Conservation (phyloP, 2,329 filamentous ascomycete species). For the Ceratocystis alfenasii region DNA sequence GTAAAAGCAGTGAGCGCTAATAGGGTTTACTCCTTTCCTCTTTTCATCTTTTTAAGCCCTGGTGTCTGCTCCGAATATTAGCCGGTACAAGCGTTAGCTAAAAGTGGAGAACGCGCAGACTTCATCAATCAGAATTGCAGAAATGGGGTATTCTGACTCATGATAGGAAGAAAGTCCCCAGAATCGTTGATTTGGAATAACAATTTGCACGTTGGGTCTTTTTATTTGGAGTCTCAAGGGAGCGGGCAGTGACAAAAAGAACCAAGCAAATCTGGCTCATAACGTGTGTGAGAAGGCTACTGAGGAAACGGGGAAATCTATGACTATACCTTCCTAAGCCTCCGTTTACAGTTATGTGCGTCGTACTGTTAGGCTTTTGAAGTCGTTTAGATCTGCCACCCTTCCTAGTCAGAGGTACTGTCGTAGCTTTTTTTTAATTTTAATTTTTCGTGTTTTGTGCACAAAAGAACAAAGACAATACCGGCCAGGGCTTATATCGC, state of each 20-base stretch:
- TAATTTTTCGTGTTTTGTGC: constrained; percentile 1
- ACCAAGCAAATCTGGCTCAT: not conserved
- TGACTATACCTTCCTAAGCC: not conserved
- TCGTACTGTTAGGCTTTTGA: constrained; percentile 4
- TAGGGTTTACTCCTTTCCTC: not conserved
- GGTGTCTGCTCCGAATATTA: not conserved
- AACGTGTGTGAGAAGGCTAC: not conserved
- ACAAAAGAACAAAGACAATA: not conserved
- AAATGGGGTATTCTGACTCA: constrained; percentile 2
- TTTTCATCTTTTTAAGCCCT: not conserved
- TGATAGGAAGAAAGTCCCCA: not conserved
- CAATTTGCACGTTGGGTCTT: not conserved
- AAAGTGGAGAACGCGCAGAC: not conserved
- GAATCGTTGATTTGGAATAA: not conserved
- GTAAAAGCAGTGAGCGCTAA: not conserved
- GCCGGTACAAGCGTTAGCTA: not conserved
- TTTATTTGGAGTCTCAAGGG: not conserved
- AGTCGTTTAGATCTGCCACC: not conserved
- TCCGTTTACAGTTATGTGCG: not conserved
- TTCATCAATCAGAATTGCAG: not conserved
- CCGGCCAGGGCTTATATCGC: not conserved
- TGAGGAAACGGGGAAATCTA: not conserved
- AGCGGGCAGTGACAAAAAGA: not conserved
- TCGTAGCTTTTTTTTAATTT: not conserved
- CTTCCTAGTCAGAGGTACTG: not conserved